A percentile compares a stretch with the other conserved stretches of the same genome.
Evolutionary conservation across 495 filamentous ascomycete species (phyloP).

Genomic region (Xylaria bambusicola): DNA sequence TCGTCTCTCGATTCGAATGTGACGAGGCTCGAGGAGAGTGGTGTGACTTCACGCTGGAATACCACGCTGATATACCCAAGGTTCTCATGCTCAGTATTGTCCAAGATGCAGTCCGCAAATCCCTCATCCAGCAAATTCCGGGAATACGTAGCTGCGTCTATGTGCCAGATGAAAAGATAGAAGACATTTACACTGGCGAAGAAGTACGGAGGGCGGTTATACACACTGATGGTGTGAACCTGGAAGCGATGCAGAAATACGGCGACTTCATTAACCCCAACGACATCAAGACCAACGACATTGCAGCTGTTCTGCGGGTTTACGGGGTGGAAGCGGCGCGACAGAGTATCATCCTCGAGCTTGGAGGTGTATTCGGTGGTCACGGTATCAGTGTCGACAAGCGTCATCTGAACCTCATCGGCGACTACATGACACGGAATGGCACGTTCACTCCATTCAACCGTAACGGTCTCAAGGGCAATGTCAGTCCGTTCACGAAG

Average conservation of each 20-base stretch:
- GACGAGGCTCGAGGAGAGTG: constrained; percentile 71
- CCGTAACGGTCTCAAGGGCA: constrained; percentile 79
- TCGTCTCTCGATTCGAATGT: constrained; percentile 76
- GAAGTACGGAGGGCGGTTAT: constrained; percentile 58
- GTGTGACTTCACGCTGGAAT: constrained; percentile 83
- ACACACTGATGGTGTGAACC: constrained; percentile 81
- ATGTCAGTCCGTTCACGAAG: constrained; percentile 88
- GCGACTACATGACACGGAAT: constrained; percentile 91
- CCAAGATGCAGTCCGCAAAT: constrained; percentile 69
- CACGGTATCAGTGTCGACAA: constrained; percentile 94
- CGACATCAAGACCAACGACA: constrained; percentile 87
- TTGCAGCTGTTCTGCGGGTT: constrained; percentile 74
- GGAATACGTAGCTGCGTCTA: constrained; percentile 71
- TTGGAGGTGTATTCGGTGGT: constrained; percentile 80
- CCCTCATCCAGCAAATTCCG: constrained; percentile 85
- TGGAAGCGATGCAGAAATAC: constrained; percentile 86
- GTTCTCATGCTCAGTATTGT: constrained; percentile 89
- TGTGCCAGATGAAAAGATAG: constrained; percentile 63
- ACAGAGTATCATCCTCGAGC: constrained; percentile 80
- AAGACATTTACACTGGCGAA: constrained; percentile 49
- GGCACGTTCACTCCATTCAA: constrained; percentile 90
- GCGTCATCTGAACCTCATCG: constrained; percentile 92
- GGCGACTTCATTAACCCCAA: constrained; percentile 85
- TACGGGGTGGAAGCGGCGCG: constrained; percentile 96
- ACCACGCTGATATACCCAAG: constrained; percentile 78